phyloP scores from a whole-genome alignment of 202 grass and related monocot species.

The Setaria viridis region DNA sequence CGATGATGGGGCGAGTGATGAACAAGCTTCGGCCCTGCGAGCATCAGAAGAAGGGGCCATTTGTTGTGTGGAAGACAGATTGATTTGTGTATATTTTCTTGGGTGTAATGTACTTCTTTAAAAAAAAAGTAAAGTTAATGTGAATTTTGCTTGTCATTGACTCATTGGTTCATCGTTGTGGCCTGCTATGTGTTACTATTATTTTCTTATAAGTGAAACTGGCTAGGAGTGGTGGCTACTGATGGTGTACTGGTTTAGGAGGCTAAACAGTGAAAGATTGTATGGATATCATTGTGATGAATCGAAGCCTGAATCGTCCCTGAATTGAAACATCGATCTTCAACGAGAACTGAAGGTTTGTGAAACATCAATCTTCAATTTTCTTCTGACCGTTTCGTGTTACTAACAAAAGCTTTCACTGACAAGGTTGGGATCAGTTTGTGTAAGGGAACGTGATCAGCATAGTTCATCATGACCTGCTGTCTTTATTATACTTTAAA shows the following conservation, averaged over 20 bases:
- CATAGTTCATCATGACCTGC: neutral
- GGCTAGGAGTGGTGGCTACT: neutral
- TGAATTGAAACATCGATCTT: too few species aligned
- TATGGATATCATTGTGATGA: neutral
- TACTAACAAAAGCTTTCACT: neutral
- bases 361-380: too few species aligned
- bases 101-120: slow-evolving; percentile 10
- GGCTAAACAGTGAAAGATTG: neutral
- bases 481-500: neutral
- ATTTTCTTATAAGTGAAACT: slow-evolving; percentile 25
- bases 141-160: neutral
- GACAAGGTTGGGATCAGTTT: neutral
- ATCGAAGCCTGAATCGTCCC: neutral
- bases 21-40: slow-evolving; percentile 65
- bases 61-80: slow-evolving; percentile 70
- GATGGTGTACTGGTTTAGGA: neutral
- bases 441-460: neutral
- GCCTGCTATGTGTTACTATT: neutral
- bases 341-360: too few species aligned
- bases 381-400: neutral
- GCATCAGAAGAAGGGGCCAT: slow-evolving; percentile 59
- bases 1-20: slow-evolving; percentile 81
- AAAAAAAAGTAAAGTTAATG: slow-evolving; percentile 8
- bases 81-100: neutral
- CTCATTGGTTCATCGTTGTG: neutral